phyloP scores from a whole-genome alignment of 257 asterid genomes.

The Solanum lycopersicoides region DNA sequence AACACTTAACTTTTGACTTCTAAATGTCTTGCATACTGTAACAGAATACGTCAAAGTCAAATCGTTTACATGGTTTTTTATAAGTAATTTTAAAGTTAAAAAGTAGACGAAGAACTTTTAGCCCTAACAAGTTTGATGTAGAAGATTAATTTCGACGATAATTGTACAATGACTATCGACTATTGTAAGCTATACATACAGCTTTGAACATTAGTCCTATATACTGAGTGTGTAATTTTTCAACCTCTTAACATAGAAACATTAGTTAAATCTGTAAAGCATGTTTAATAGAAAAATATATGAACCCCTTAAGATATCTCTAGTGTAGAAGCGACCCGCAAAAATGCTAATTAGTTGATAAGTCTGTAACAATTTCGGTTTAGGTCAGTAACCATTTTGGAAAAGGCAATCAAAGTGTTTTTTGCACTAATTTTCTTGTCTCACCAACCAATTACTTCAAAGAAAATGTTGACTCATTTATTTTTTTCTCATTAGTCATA shows the following conservation, averaged over 20 bases:
- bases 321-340: neutral
- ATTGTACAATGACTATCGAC: neutral
- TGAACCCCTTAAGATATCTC: neutral
- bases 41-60: neutral
- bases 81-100: neutral
- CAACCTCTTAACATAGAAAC: too few relatives aligned
- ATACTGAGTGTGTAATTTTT: neutral
- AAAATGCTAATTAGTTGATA: neutral
- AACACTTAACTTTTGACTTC: neutral
- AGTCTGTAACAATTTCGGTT: neutral
- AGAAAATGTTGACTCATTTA: neutral
- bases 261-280: neutral
- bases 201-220: neutral
- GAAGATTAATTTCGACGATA: too few relatives aligned
- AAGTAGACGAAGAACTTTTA: too few relatives aligned
- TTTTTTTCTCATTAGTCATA: neutral
- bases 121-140: too few relatives aligned
- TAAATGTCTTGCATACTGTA: neutral
- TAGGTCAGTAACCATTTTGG: neutral
- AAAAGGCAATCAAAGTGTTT: neutral
- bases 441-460: slow-evolving; percentile 2
- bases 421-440: neutral
- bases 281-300: neutral
- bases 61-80: neutral
- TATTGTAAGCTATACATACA: neutral